Conservation (phyloP, 345 rosid genomes). For the Excoecaria cochinchinensis region DNA sequence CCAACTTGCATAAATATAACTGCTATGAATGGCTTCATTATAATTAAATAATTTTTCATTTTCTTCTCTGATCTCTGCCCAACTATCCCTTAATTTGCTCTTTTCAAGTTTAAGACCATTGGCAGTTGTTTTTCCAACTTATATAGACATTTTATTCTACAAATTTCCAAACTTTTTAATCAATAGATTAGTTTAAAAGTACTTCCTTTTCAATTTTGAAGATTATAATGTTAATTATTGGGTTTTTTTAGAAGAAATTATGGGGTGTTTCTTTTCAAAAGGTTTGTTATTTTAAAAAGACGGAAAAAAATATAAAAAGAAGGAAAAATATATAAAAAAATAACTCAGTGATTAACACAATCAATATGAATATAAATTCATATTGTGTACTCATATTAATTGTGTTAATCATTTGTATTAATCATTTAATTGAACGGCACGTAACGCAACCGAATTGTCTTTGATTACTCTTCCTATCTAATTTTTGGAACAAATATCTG, state of each 20-base stretch:
- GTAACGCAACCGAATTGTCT: background rate
- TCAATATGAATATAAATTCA: too few species aligned
- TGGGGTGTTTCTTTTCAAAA: background rate
- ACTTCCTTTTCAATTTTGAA: too few species aligned
- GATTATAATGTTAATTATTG: background rate
- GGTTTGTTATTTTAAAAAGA: background rate
- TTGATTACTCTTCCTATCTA: too few species aligned
- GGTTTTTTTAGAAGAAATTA: background rate
- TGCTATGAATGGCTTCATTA: slow-evolving; percentile 58
- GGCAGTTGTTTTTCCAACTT: background rate
- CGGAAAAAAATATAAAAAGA: background rate
- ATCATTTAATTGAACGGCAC: too few species aligned
- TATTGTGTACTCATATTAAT: too few species aligned
- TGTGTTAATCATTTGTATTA: too few species aligned
- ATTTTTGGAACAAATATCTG: background rate
- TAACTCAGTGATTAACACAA: background rate
- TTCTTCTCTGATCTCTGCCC: background rate
- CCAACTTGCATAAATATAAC: slow-evolving; percentile 81
- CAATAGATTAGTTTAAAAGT: too few species aligned
- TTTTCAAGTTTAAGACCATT: background rate
- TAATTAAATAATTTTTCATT: slow-evolving; percentile 25
- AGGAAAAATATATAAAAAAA: background rate
- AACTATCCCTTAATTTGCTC: background rate
- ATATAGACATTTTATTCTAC: background rate
- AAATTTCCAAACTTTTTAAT: too few species aligned